Evolutionary conservation across 257 asterid genomes (phyloP).

Genomic region (Gardenia jasminoides): DNA sequence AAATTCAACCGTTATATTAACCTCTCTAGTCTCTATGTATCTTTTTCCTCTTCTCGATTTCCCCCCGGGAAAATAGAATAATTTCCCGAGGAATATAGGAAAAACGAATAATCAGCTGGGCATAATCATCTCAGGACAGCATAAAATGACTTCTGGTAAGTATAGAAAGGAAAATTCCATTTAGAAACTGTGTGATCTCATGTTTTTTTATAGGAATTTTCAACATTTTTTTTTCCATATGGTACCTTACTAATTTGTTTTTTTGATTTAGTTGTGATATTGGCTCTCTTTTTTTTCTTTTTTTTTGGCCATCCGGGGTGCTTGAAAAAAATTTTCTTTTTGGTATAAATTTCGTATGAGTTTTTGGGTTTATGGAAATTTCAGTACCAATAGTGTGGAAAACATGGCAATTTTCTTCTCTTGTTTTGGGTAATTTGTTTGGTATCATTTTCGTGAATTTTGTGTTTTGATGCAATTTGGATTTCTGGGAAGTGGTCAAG

Average conservation of each 20-base stretch:
- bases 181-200: too few relatives aligned
- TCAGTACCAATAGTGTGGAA: neutral
- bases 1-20: neutral
- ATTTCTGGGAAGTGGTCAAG: neutral
- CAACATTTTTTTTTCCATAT: neutral
- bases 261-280: neutral
- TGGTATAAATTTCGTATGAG: neutral
- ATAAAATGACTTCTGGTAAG: conserved; percentile 14
- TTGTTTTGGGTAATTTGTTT: neutral
- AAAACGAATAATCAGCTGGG: neutral
- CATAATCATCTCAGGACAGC: neutral
- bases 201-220: neutral
- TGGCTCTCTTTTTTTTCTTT: neutral
- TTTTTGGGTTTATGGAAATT: neutral
- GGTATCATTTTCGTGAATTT: neutral
- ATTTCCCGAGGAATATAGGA: neutral
- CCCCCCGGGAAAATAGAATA: neutral
- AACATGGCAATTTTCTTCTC: neutral
- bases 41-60: neutral
- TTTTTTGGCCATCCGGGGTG: neutral
- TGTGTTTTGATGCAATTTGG: neutral
- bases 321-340: neutral
- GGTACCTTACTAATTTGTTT: neutral
- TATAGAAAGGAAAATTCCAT: neutral
- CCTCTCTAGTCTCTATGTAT: neutral